Percentiles rank a stretch among this genome's conserved stretches.
Evolutionary conservation across 768 basidiomycete species (phyloP).

Genomic region (Candolleomyces aberdarensis): DNA sequence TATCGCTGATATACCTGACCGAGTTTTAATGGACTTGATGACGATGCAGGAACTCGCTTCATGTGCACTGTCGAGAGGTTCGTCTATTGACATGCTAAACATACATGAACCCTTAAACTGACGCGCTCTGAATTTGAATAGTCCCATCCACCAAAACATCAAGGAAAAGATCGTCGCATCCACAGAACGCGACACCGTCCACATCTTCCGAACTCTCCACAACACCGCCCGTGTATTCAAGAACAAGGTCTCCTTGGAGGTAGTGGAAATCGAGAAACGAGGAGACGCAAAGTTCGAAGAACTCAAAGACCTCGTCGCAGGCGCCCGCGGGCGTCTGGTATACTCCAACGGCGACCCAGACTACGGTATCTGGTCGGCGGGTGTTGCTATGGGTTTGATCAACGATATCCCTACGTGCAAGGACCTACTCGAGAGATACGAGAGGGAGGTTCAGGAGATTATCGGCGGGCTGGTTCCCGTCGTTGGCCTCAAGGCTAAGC

Average conservation of each 20-base stretch:
- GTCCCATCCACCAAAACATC: conserved; percentile 85
- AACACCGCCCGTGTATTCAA: conserved; percentile 87
- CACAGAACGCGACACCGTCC: conserved; percentile 78
- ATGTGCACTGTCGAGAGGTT: conserved; percentile 88
- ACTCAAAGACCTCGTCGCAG: conserved; percentile 71
- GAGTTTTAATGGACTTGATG: neutral
- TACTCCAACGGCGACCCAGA: conserved; percentile 86
- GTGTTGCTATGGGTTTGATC: conserved; percentile 67
- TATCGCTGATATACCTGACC: neutral
- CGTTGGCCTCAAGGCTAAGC: conserved; percentile 29
- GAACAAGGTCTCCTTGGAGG: conserved; percentile 80
- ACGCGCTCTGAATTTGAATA: conserved; percentile 21
- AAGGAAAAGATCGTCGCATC: conserved; percentile 87
- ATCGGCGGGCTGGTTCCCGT: conserved; percentile 45
- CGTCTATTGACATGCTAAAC: conserved; percentile 2
- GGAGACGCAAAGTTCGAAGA: conserved; percentile 90
- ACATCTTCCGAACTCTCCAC: conserved; percentile 85
- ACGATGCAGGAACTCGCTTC: conserved; percentile 65
- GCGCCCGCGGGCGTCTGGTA: conserved; percentile 64
- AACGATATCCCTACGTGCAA: conserved; percentile 83
- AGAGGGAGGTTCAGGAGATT: conserved; percentile 70
- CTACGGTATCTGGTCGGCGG: conserved; percentile 82
- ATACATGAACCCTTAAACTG: neutral
- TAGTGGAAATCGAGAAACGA: conserved; percentile 77
- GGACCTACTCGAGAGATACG: conserved; percentile 63